These are phyloP conservation scores for Cryptosporidium muris DNA, from an alignment of 169 alveolate species.

Conservation along the genomic window DNA sequence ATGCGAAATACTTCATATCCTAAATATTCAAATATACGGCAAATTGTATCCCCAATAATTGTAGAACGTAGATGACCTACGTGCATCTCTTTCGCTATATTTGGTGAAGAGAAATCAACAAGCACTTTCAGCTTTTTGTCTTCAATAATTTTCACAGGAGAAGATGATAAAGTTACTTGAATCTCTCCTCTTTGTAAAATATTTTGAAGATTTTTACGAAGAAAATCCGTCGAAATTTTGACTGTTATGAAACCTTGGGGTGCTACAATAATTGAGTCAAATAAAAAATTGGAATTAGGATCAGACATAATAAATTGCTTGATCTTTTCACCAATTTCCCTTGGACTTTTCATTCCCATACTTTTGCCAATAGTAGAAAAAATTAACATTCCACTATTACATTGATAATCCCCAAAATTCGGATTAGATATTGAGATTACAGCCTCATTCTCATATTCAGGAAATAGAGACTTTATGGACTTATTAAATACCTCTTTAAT, in stretches of 20 bases:
- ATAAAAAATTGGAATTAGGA: slow-evolving; percentile 20
- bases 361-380: slow-evolving; percentile 76
- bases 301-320: slow-evolving; percentile 74
- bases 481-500: slow-evolving; percentile 74
- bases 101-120: slow-evolving; percentile 99
- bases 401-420: slow-evolving; percentile 83
- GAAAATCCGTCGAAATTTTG: slow-evolving; percentile 71
- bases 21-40: slow-evolving; percentile 89
- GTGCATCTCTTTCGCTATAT: slow-evolving; percentile 99
- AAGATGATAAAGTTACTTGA: slow-evolving; percentile 70
- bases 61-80: slow-evolving; percentile 99
- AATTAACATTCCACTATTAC: slow-evolving; percentile 81
- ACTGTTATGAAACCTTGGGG: slow-evolving; percentile 82
- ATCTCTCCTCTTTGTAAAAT: slow-evolving; percentile 71
- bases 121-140: slow-evolving; percentile 74
- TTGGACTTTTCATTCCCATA: slow-evolving; percentile 78
- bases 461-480: slow-evolving; percentile 75
- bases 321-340: slow-evolving; percentile 79
- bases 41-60: slow-evolving; percentile 95
- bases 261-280: slow-evolving; percentile 81
- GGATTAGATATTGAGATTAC: slow-evolving; percentile 79
- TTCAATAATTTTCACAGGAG: slow-evolving; percentile 36
- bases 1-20: slow-evolving; percentile 87
- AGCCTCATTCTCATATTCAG: slow-evolving; percentile 74
- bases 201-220: slow-evolving; percentile 48